Evolutionary conservation across 163 green algal species (phyloP), one percentile per base, ranked within the genome.

Genomic region (Chlamydomonas reinhardtii): DNA sequence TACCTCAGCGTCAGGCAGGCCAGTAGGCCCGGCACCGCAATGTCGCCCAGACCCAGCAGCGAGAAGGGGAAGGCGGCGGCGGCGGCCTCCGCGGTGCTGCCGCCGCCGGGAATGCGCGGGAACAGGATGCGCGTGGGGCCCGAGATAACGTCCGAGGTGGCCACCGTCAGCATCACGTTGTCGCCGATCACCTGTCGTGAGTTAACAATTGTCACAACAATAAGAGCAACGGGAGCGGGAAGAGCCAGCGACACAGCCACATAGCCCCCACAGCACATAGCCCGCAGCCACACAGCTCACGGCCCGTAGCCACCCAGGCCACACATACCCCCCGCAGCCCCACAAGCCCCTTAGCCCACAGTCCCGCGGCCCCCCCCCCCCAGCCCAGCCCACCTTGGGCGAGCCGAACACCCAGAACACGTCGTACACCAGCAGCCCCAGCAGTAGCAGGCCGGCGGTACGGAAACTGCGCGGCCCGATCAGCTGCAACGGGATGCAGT

Each of bases 341-440:
- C n/a, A n/a, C n/a, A n/a, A n/a, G n/a, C n/a, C n/a, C n/a, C n/a
- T n/a, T n/a, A n/a, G n/a, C n/a, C n/a, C n/a, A n/a, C n/a, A n/a
- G n/a, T n/a, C n/a, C n/a, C n/a, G n/a, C n/a, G n/a, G n/a, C n/a
- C n/a, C n/a, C n/a, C n/a, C n/a, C n/a, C n/a, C n/a, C n/a, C n/a
- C n/a, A n/a, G n/a, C n/a, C n/a, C n/a, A 68, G 8, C 15, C 24
- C 62, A 82, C 82, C 73, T 73, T 82, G 37, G 92, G 92, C 14
- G 90, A 96, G 29, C 90, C 95, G 93, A 99, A 99, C 62, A 99
- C 89, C 96, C 97, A 99, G 85, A 98, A 98, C 56, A 98, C 95
- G 84, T 99, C 97, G 85, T 99, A 99, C 29, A 91, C 43, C 74
- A 99, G 93, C 71, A 99, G 92, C 0, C 97, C 98, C 24, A 92